Evolutionary conservation across 2,329 filamentous ascomycete genomes (phyloP), one percentile per base, ranked within the genome.

Genomic region (Colletotrichum acutatum): DNA sequence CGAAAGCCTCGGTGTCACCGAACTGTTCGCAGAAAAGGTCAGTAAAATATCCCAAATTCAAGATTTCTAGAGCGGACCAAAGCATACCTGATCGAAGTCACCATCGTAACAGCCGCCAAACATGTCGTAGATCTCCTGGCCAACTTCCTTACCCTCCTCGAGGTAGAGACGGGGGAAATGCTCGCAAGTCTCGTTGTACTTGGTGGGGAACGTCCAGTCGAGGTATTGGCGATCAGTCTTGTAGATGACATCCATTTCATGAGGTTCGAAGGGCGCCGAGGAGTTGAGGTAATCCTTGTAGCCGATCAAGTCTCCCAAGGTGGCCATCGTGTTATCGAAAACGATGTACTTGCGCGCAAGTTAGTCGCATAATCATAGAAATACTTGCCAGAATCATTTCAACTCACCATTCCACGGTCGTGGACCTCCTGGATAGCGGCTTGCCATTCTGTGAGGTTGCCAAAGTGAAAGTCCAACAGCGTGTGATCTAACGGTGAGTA

Each of bases 251-350:
- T 88, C 83, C 79, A 92, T 87, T 77, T 92, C 91, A 19, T 82
- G 80, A 66, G 83, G 82, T 0, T 81, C 81, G 77, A 90, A 92
- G 0, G 89, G 89, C 0, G 90, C 86, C 26, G 88, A 89, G 3
- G 79, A 81, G 77, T 92, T 92, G 74, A 90, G 81, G 76, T 87
- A 89, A 1, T 89, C 89, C 69, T 91, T 82, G 79, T 91, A 92
- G 6, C 88, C 89, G 74, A 92, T 86, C 63, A 92, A 82, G 76
- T 92, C 90, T 64, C 89, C 88, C 86, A 92, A 84, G 2, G 90
- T 93, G 58, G 89, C 87, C 78, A 92, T 86, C 1, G 91, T 92
- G 77, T 92, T 92, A 78, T 92, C 91, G 72, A 92, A 81, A 37
- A 93, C 82, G 46, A 92, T 88, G 81, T 91, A 92, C 90, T 91